Base-by-base conservation (phyloP, 2,329 filamentous ascomycete genomes). In the Phyllosticta capitalensis region DNA sequence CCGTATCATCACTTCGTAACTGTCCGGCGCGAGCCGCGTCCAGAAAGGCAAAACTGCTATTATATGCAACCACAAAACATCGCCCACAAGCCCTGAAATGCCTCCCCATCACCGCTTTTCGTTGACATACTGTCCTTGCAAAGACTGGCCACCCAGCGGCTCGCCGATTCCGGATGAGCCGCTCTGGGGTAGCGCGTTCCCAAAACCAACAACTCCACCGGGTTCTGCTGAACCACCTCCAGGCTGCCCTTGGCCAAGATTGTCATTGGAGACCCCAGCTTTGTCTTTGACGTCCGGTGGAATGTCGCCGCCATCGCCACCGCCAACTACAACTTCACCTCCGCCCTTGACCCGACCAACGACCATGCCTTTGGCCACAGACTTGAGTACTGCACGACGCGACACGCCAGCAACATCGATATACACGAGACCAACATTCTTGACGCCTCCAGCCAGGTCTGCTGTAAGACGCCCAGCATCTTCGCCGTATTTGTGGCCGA, bases 381-480 rank as follows among this genome's bases (percentile, higher is more conserved):
- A 90, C 79, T 96, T 99, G 70, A 99, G 83, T 51, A 99, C 84
- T 0, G 94, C 94, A 62, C 86, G 84, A 50, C 94, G 82, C 59
- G 89, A 95, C 1, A 99, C 94, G 38, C 94, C 94, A 0, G 92
- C 88, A 1, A 95, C 92, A 67, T 99, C 94, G 62, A 99, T 96
- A 71, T 99, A 99, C 30, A 99, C 94, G 26, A 99, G 80, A 5
- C 92, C 94, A 7, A 97, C 94, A 65, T 97, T 99, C 80, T 94
- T 96, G 67, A 96, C 86, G 22, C 92, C 92, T 5, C 90, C 87
- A 0, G 90, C 89, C 20, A 99, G 74, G 57, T 89, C 81, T 50
- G 81, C 80, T 1, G 90, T 87, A 17, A 97, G 79, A 38, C 86
- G 81, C 17, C 91, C 90, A 0, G 94, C 94, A 73, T 99, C 90